These are phyloP conservation scores for Pyrrhoderma lamaoense DNA, from an alignment of 1,284 basidiomycete species.

Conservation along the genomic window DNA sequence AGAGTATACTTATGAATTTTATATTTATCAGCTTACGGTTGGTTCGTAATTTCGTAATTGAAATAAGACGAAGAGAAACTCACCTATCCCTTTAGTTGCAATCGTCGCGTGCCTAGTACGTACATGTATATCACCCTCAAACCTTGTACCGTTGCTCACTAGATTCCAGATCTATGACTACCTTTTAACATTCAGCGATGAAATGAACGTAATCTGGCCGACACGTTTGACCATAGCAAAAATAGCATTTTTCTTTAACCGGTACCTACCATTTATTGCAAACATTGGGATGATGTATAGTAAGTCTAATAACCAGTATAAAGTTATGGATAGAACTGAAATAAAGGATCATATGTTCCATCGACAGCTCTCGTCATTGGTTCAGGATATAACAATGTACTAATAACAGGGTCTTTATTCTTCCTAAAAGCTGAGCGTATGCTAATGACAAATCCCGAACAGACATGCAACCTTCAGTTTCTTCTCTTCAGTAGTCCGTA, in stretches of 20 bases:
- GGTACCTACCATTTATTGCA: slow-evolving; percentile 7
- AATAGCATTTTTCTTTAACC: slow-evolving; percentile 5
- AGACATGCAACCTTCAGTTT: background rate
- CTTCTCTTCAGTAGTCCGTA: background rate
- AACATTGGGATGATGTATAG: background rate
- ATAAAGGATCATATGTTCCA: background rate
- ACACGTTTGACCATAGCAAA: slow-evolving; percentile 1
- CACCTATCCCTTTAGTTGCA: background rate
- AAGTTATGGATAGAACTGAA: background rate
- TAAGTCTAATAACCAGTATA: background rate
- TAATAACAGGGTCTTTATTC: background rate
- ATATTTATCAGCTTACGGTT: background rate
- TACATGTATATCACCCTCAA: background rate
- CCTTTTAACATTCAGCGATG: slow-evolving; percentile 4
- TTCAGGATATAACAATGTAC: background rate
- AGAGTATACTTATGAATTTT: no score
- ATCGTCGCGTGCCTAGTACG: background rate
- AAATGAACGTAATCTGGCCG: slow-evolving; percentile 5
- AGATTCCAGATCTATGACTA: slow-evolving; percentile 7
- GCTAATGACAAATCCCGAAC: background rate
- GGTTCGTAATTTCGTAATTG: background rate
- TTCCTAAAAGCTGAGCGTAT: no score
- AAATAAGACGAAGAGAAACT: background rate
- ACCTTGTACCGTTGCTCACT: background rate
- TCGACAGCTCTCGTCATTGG: background rate